These are phyloP conservation scores for Aspergillus puulaauensis DNA, from an alignment of 2,329 filamentous ascomycete genomes.

Conservation along the genomic window DNA sequence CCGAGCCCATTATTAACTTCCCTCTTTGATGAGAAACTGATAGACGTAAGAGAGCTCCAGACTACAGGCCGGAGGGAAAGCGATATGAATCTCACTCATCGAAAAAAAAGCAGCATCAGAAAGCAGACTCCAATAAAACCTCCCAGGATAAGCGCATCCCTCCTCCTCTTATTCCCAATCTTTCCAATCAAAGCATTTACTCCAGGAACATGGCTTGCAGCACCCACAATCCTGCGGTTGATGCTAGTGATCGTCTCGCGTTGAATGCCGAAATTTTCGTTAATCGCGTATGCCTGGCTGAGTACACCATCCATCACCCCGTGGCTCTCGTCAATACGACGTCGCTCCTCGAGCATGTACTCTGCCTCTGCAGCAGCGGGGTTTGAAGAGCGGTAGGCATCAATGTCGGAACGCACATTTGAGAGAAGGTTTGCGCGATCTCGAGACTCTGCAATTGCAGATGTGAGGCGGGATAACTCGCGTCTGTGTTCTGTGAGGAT, in stretches of 20 bases:
- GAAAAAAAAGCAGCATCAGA: constrained; percentile 77
- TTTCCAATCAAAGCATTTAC: constrained; percentile 88
- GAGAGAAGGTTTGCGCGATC: constrained; percentile 86
- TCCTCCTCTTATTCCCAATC: constrained; percentile 91
- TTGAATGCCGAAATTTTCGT: constrained; percentile 85
- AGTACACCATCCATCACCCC: constrained; percentile 86
- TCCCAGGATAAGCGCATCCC: constrained; percentile 92
- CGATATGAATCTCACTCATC: constrained; percentile 54
- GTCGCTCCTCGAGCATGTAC: constrained; percentile 92
- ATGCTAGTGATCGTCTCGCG: constrained; percentile 85
- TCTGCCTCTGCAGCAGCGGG: constrained; percentile 84
- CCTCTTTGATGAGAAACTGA: constrained; percentile 7
- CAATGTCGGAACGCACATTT: constrained; percentile 88
- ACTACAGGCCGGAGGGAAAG: constrained; percentile 5
- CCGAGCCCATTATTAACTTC: constrained; percentile 15
- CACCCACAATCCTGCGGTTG: constrained; percentile 83
- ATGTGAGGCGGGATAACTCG: constrained; percentile 74
- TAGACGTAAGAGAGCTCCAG: background rate
- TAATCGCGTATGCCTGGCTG: constrained; percentile 93
- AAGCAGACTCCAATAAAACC: constrained; percentile 91
- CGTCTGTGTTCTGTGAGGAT: constrained; percentile 83
- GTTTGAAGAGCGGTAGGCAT: constrained; percentile 80
- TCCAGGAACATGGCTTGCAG: constrained; percentile 87
- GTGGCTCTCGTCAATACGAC: constrained; percentile 83
- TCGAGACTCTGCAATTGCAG: constrained; percentile 72